A percentile compares a stretch with the other conserved stretches of the same genome.
These are phyloP conservation scores for Cupressus sempervirens DNA, from an alignment of 75 land plant species.

Conservation along the genomic window DNA sequence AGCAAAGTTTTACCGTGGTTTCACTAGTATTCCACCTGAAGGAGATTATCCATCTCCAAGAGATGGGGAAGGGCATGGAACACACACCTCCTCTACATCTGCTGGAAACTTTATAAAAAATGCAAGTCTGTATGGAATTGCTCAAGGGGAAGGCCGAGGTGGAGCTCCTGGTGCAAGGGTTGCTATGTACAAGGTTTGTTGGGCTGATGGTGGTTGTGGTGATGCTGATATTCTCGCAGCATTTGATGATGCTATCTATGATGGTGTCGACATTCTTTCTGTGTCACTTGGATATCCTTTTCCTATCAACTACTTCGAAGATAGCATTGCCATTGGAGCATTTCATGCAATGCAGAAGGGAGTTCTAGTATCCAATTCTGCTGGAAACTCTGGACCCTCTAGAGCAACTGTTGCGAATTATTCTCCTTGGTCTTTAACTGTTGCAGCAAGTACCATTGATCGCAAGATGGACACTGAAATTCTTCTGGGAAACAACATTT, in stretches of 20 bases:
- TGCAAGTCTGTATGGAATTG: slow-evolving; percentile 59
- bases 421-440: slow-evolving; percentile 57
- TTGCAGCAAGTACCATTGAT: slow-evolving; percentile 41
- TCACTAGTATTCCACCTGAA: neutral
- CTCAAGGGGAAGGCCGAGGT: slow-evolving; percentile 47
- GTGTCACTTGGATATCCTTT: slow-evolving; percentile 49
- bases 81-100: slow-evolving; percentile 31
- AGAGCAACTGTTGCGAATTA: slow-evolving; percentile 18
- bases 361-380: slow-evolving; percentile 29
- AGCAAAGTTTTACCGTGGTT: slow-evolving; percentile 8
- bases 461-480: slow-evolving; percentile 11
- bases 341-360: slow-evolving; percentile 35
- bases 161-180: slow-evolving; percentile 74
- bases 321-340: slow-evolving; percentile 33
- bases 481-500: slow-evolving; percentile 9
- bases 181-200: slow-evolving; percentile 91
- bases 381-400: slow-evolving; percentile 42
- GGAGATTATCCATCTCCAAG: neutral
- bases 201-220: slow-evolving; percentile 63
- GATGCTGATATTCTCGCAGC: slow-evolving; percentile 78
- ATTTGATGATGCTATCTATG: slow-evolving; percentile 54
- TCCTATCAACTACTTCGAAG: slow-evolving; percentile 37
- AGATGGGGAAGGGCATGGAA: slow-evolving; percentile 24
- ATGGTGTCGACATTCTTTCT: slow-evolving; percentile 68
- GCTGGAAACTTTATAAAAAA: slow-evolving; percentile 24